phyloP scores from a whole-genome alignment of 148 eudicot species.

The Drosera capensis region DNA sequence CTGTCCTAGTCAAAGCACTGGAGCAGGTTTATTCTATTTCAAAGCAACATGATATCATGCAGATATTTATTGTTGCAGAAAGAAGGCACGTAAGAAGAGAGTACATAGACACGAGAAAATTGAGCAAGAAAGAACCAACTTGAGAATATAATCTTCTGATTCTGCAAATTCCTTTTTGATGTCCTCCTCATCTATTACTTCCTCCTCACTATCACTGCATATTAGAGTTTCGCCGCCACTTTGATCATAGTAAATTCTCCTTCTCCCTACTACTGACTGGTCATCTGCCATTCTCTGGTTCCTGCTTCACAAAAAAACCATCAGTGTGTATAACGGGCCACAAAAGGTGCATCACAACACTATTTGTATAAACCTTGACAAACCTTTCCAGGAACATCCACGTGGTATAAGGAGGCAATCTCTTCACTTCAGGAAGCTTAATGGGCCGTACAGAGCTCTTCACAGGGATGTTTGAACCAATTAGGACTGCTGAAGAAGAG shows the following conservation, averaged over 20 bases:
- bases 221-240: conserved; percentile 93
- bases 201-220: conserved; percentile 97
- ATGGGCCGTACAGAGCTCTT: conserved; percentile 78
- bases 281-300: conserved; percentile 98
- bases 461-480: conserved; percentile 69
- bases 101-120: not conserved
- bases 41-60: not conserved
- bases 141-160: conserved; percentile 73
- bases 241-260: conserved; percentile 94
- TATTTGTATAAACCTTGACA: conserved; percentile 4
- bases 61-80: too few relatives aligned
- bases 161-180: conserved; percentile 66
- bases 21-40: too few relatives aligned
- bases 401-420: conserved; percentile 79
- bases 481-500: conserved; percentile 59
- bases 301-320: conserved; percentile 27
- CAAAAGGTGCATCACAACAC: not conserved
- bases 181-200: conserved; percentile 70
- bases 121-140: conserved; percentile 38
- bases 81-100: not conserved
- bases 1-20: too few relatives aligned
- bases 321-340: not conserved
- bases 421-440: conserved; percentile 63
- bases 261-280: conserved; percentile 91
- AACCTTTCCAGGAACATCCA: conserved; percentile 94